Percentiles rank a stretch among this genome's conserved stretches.
These are phyloP conservation scores for Vickermania spadyakhi DNA, from an alignment of 208 protist species.

Conservation along the genomic window DNA sequence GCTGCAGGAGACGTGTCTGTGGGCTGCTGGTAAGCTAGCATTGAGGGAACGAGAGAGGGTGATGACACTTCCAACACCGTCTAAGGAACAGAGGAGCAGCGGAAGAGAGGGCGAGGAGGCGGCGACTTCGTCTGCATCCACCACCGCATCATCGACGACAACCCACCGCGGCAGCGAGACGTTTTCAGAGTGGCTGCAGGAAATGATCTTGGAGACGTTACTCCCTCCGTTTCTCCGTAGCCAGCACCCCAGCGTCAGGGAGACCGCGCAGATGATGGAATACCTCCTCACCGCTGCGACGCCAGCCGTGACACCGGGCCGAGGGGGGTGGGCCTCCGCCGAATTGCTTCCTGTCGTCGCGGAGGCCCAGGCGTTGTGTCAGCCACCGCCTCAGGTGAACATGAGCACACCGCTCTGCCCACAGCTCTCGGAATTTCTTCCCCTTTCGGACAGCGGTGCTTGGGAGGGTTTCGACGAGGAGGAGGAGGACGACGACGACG, in stretches of 20 bases:
- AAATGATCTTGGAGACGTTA: neutral
- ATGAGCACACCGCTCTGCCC: conserved; percentile 57
- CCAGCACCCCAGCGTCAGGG: neutral
- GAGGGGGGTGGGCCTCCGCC: conserved; percentile 34
- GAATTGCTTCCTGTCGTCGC: conserved; percentile 45
- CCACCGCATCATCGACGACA: no score
- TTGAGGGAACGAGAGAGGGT: conserved; percentile 35
- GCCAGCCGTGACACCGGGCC: conserved; percentile 12
- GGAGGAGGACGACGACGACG: conserved; percentile 20
- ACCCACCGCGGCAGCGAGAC: no score
- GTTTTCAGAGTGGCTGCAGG: neutral
- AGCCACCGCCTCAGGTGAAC: conserved; percentile 35
- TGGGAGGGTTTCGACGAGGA: conserved; percentile 5
- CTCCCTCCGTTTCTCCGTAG: neutral
- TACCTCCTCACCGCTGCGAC: neutral
- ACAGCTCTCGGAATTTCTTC: conserved; percentile 31
- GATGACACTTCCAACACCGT: no score
- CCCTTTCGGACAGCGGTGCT: conserved; percentile 33
- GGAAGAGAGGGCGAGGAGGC: no score
- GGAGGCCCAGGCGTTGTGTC: conserved; percentile 50
- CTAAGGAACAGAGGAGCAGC: no score
- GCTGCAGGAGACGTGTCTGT: conserved; percentile 78
- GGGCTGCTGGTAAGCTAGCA: conserved; percentile 89
- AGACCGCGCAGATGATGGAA: neutral
- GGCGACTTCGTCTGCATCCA: no score